Conservation (phyloP, 192 early-diverging fungal species). For the Coemansia sp. region DNA sequence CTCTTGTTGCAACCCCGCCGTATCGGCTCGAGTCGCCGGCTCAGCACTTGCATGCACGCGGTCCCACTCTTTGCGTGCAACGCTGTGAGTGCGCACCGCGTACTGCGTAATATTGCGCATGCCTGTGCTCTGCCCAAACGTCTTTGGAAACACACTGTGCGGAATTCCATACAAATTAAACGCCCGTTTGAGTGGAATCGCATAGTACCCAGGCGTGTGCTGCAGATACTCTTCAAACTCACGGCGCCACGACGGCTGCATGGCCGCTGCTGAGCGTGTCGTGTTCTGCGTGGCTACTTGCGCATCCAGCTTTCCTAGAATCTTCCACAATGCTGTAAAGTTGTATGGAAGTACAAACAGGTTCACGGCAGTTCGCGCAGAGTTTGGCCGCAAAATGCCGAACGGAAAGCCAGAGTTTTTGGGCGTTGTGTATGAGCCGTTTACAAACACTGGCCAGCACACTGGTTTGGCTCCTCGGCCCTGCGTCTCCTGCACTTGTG, state of each 20-base stretch:
- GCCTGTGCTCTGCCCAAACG: conserved; percentile 44
- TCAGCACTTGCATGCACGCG: conserved; percentile 26
- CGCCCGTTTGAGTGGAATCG: conserved; percentile 55
- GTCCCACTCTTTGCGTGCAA: conserved; percentile 49
- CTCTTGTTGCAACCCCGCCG: conserved; percentile 35
- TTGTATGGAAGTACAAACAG: conserved; percentile 78
- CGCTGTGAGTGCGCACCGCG: conserved; percentile 19
- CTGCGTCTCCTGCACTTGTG: conserved; percentile 44
- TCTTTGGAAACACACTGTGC: conserved; percentile 40
- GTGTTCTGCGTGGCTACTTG: conserved; percentile 28
- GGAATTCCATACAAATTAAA: conserved; percentile 48
- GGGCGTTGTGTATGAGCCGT: conserved; percentile 57
- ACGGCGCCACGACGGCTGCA: conserved; percentile 52
- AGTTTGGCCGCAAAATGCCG: conserved; percentile 69
- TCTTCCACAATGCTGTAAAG: conserved; percentile 68
- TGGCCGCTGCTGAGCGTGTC: conserved; percentile 21
- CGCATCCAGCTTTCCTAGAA: conserved; percentile 55
- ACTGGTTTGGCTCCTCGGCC: conserved; percentile 54
- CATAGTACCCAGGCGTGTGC: conserved; percentile 63
- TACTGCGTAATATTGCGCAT: conserved; percentile 45
- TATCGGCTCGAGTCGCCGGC: background rate
- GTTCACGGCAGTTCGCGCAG: conserved; percentile 63
- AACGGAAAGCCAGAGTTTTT: conserved; percentile 66
- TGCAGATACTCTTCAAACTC: conserved; percentile 63
- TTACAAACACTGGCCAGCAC: conserved; percentile 59